Evolutionary conservation across 768 basidiomycete species (phyloP), one percentile per base, ranked within the genome.

Genomic region (Saitozyma sp.): DNA sequence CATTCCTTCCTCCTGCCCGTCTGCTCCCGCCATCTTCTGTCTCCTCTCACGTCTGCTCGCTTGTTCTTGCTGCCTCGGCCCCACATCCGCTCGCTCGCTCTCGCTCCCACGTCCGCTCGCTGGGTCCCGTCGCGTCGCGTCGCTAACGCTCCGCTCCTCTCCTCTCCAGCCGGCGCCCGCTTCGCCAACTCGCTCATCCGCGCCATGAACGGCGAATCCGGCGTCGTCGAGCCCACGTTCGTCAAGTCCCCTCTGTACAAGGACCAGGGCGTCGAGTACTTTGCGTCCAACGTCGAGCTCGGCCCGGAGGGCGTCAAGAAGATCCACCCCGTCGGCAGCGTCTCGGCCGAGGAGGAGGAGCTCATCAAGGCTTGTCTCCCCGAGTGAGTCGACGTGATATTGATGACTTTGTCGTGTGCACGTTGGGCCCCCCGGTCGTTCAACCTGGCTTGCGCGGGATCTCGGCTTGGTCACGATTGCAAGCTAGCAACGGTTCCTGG

Each of bases 221-320:
- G 86, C 37, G 80, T 85, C 43, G 84, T 85, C n/a, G 86, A 82
- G 16, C 93, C 92, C 4, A 89, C 87, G 65, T 97, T 88, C 73
- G 89, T 99, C 73, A 84, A 89, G 65, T 77, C 75, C 46, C 82
- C 86, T 88, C 82, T 97, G 71, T 84, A 84, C 79, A 85, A 85
- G 81, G 90, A 91, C 78, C 81, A 80, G 65, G 91, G 91, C 42
- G 87, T 95, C 45, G 88, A 88, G 52, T 98, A 87, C 84, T 98
- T 99, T 84, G 91, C 92, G 19, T 86, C 88, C 42, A 88, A 85
- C 54, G 85, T 99, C 62, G 88, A 92, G 81, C 88, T 99, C 61
- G 92, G 94, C 63, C 77, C 85, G 59, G 85, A 86, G 62, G 96
- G 95, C 75, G 88, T 93, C 55, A 84, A 84, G 70, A 91, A 87